These are phyloP conservation scores for Penicillium concentricum DNA, from an alignment of 2,329 filamentous ascomycete genomes.

Conservation along the genomic window DNA sequence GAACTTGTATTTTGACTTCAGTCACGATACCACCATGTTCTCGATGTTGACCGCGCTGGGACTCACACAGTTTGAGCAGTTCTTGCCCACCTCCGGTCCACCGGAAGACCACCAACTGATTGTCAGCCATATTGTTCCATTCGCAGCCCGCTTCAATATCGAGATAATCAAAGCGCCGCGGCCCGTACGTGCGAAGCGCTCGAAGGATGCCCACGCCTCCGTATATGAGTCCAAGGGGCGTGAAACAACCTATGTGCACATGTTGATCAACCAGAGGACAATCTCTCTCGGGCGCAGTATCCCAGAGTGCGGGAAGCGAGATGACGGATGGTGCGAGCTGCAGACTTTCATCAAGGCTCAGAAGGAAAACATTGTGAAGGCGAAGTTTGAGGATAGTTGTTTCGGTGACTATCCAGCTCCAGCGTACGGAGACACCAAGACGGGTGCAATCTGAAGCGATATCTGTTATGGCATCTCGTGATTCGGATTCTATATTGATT, in stretches of 20 bases:
- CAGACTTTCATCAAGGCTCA: conserved; percentile 65
- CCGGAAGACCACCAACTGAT: conserved; percentile 62
- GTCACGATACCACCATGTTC: conserved; percentile 73
- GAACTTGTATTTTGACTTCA: conserved; percentile 73
- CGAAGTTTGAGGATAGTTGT: conserved; percentile 65
- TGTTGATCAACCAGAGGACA: conserved; percentile 72
- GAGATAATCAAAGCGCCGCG: conserved; percentile 69
- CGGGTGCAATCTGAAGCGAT: background rate
- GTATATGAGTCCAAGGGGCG: conserved; percentile 42
- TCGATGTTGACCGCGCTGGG: conserved; percentile 71
- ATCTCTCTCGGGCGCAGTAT: conserved; percentile 67
- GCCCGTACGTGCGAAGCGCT: conserved; percentile 58
- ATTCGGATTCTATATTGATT: background rate
- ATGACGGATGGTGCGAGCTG: conserved; percentile 77
- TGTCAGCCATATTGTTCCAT: conserved; percentile 67
- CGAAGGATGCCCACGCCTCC: conserved; percentile 11
- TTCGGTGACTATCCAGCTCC: conserved; percentile 46
- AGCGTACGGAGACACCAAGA: background rate
- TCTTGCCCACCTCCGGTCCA: conserved; percentile 52
- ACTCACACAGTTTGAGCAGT: conserved; percentile 63
- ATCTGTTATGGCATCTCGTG: background rate
- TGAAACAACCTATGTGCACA: conserved; percentile 69
- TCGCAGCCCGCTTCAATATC: conserved; percentile 70
- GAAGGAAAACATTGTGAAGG: conserved; percentile 56
- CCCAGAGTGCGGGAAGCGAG: conserved; percentile 61